Evolutionary conservation across 75 land plant genomes (phyloP).

Genomic region (Isoetes taiwanensis): DNA sequence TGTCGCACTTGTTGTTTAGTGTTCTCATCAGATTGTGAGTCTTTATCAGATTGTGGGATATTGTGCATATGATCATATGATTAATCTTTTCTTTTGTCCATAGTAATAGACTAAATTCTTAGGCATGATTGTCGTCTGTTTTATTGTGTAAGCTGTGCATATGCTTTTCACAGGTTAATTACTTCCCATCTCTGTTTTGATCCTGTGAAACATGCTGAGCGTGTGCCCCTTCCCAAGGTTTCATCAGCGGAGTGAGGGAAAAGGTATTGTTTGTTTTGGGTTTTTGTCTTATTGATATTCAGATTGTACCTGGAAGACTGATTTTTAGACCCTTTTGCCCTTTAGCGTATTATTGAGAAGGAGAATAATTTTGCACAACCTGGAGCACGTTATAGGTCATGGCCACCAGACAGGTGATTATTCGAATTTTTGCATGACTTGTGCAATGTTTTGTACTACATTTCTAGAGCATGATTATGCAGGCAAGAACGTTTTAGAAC

Average conservation of each 20-base stretch:
- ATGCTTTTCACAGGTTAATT: constrained; percentile 27
- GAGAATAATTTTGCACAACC: constrained; percentile 92
- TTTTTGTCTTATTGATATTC: background rate
- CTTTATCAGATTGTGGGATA: too few relatives aligned
- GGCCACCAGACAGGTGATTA: constrained; percentile 54
- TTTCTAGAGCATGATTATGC: too few relatives aligned
- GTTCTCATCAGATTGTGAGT: too few relatives aligned
- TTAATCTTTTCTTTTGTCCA: background rate
- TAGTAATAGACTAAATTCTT: background rate
- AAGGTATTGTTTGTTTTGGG: constrained; percentile 19
- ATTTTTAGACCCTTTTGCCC: too few relatives aligned
- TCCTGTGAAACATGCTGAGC: constrained; percentile 28
- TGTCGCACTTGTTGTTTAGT: too few relatives aligned
- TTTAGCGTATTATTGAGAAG: constrained; percentile 58
- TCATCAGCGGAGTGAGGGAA: constrained; percentile 15
- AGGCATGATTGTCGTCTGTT: background rate
- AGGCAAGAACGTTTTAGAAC: constrained; percentile 78
- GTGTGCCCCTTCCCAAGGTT: constrained; percentile 19
- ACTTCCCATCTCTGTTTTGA: constrained; percentile 44
- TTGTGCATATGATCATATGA: background rate
- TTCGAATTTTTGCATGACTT: background rate
- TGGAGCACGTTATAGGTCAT: constrained; percentile 79
- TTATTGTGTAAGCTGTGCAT: background rate
- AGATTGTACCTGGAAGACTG: too few relatives aligned
- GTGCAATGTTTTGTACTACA: too few relatives aligned